Evolutionary conservation across 2,329 filamentous ascomycete genomes (phyloP).

Genomic region (Epichloe elymi): DNA sequence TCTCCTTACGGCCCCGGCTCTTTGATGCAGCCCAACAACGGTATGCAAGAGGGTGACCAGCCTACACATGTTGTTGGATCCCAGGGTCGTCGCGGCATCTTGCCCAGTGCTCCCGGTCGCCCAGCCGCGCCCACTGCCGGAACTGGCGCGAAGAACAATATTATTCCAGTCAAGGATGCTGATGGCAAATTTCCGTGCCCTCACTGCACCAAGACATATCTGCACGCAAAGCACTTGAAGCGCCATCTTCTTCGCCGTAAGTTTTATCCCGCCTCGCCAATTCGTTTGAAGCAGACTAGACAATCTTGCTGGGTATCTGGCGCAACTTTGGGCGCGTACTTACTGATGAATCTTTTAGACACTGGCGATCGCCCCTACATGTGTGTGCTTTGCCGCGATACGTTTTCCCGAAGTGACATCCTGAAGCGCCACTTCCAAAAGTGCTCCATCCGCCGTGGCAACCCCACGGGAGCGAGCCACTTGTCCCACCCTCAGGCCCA

Average conservation of each 20-base stretch:
- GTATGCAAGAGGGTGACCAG: conserved; percentile 45
- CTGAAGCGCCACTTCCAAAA: conserved; percentile 99
- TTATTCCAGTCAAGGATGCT: conserved; percentile 86
- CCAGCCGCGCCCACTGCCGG: conserved; percentile 63
- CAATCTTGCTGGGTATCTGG: background rate
- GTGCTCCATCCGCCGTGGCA: conserved; percentile 90
- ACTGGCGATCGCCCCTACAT: conserved; percentile 97
- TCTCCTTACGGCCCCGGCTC: conserved; percentile 48
- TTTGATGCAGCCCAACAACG: conserved; percentile 42
- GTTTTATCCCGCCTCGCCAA: conserved; percentile 26
- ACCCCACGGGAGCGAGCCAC: conserved; percentile 89
- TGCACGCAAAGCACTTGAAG: conserved; percentile 95
- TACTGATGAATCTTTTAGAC: conserved; percentile 42
- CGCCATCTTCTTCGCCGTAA: conserved; percentile 91
- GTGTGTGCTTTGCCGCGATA: conserved; percentile 95
- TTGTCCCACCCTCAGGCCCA: conserved; percentile 85
- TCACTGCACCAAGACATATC: conserved; percentile 95
- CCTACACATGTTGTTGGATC: conserved; percentile 91
- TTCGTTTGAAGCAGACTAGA: background rate
- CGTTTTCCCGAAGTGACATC: conserved; percentile 95
- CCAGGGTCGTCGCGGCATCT: conserved; percentile 79
- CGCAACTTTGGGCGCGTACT: conserved; percentile 14
- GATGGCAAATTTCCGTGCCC: conserved; percentile 97
- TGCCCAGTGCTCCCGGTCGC: conserved; percentile 80
- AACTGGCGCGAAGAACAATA: conserved; percentile 60